phyloP scores from a whole-genome alignment of 148 eudicot species.

The Linanthus parryae region DNA sequence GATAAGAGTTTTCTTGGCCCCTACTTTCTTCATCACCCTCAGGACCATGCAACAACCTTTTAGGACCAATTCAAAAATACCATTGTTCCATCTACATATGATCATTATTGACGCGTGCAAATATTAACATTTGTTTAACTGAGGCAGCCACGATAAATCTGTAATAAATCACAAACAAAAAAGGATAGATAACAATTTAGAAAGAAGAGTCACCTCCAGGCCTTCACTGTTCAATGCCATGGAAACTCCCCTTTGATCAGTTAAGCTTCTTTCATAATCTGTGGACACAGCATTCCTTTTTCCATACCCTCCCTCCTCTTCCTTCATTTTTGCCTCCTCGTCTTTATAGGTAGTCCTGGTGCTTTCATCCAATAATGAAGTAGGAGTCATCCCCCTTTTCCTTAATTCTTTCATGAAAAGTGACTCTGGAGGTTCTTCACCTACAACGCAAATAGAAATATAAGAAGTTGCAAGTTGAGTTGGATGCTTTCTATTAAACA shows the following conservation, averaged over 20 bases:
- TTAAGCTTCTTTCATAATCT: constrained; percentile 47
- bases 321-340: constrained; percentile 49
- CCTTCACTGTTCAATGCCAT: constrained; percentile 98
- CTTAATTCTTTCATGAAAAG: constrained; percentile 93
- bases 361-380: constrained; percentile 85
- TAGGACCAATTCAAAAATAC: too few species aligned
- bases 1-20: too few species aligned
- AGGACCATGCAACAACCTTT: too few species aligned
- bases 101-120: too few species aligned
- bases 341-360: constrained; percentile 35
- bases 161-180: not conserved
- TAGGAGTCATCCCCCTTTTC: constrained; percentile 77
- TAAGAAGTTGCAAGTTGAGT: too few species aligned
- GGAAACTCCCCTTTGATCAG: constrained; percentile 79
- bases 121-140: not conserved
- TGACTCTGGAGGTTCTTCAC: constrained; percentile 92
- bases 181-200: not conserved
- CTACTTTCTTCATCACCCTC: too few species aligned
- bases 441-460: constrained; percentile 30
- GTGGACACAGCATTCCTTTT: constrained; percentile 53
- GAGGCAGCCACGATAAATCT: not conserved
- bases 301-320: constrained; percentile 45
- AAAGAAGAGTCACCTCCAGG: constrained; percentile 44
- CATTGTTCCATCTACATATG: too few species aligned
- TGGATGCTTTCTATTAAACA: too few species aligned